Evolutionary conservation across 495 filamentous ascomycete genomes (phyloP).

Genomic region (Penicillium silybi): DNA sequence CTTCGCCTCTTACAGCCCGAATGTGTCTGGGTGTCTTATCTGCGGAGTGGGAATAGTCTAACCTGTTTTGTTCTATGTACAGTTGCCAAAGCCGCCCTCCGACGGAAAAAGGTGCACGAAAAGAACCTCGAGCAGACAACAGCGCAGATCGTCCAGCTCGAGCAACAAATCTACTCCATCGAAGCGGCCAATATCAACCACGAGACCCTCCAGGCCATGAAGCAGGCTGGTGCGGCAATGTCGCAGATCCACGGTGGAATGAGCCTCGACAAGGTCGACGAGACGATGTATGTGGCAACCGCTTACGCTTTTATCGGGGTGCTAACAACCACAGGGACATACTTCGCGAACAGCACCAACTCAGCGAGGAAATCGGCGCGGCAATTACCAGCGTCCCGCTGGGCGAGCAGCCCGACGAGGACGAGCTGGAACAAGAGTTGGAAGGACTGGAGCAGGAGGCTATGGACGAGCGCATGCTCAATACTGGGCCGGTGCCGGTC

Average conservation of each 20-base stretch:
- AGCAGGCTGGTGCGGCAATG: slow-evolving; percentile 85
- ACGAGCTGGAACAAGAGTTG: slow-evolving; percentile 75
- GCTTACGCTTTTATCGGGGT: not conserved
- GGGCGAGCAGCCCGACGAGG: slow-evolving; percentile 75
- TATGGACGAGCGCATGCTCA: slow-evolving; percentile 90
- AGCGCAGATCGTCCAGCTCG: slow-evolving; percentile 83
- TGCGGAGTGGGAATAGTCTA: not conserved
- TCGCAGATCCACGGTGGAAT: slow-evolving; percentile 84
- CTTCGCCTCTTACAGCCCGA: not conserved
- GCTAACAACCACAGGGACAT: slow-evolving; percentile 62
- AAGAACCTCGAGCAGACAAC: slow-evolving; percentile 86
- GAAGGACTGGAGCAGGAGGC: slow-evolving; percentile 77
- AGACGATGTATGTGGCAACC: slow-evolving; percentile 73
- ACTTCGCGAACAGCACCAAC: slow-evolving; percentile 84
- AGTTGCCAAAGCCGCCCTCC: slow-evolving; percentile 89
- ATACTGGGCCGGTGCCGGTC: slow-evolving; percentile 75
- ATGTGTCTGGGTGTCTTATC: not conserved
- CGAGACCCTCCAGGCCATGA: slow-evolving; percentile 92
- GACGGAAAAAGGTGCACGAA: slow-evolving; percentile 91
- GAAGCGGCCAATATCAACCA: slow-evolving; percentile 98
- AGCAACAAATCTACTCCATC: slow-evolving; percentile 94
- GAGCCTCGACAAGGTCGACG: slow-evolving; percentile 88
- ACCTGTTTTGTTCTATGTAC: slow-evolving; percentile 7
- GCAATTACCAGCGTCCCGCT: slow-evolving; percentile 73
- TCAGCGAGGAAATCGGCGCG: slow-evolving; percentile 86